These are phyloP conservation scores for Trichophaea hybrida DNA, from an alignment of 2,329 filamentous ascomycete species.

Conservation along the genomic window DNA sequence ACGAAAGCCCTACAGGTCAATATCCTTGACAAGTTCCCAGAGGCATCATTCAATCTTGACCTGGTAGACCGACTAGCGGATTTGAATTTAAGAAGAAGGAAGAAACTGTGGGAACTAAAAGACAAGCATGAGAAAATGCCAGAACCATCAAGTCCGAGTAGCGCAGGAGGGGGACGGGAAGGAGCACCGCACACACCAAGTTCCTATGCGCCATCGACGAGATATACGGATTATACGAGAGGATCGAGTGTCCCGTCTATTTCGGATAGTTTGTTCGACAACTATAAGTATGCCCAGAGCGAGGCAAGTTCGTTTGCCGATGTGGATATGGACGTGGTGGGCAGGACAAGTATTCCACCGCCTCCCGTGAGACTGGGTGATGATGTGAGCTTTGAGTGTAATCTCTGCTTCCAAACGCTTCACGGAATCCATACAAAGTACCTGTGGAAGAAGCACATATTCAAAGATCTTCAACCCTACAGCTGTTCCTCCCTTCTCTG, in stretches of 20 bases:
- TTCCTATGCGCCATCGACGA: neutral
- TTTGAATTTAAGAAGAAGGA: neutral
- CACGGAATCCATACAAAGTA: slow-evolving; percentile 1
- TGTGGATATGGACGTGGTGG: neutral
- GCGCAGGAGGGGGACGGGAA: neutral
- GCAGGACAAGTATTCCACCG: neutral
- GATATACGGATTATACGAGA: neutral
- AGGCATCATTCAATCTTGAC: neutral
- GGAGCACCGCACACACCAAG: neutral
- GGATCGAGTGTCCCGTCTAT: neutral
- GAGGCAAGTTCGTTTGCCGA: neutral
- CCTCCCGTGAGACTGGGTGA: neutral
- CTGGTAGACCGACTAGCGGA: neutral
- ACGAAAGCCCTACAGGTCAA: neutral
- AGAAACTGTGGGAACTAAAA: neutral
- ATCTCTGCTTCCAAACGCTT: neutral
- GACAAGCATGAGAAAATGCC: neutral
- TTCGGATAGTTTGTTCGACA: neutral
- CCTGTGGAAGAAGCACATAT: slow-evolving; percentile 1
- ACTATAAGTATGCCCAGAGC: neutral
- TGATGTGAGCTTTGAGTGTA: neutral
- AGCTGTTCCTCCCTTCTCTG: neutral
- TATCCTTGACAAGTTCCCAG: neutral
- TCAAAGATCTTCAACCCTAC: slow-evolving; percentile 1
- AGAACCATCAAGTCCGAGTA: neutral